phyloP scores from a whole-genome alignment of 2,329 filamentous ascomycete genomes.

The Colletotrichum falcatum region DNA sequence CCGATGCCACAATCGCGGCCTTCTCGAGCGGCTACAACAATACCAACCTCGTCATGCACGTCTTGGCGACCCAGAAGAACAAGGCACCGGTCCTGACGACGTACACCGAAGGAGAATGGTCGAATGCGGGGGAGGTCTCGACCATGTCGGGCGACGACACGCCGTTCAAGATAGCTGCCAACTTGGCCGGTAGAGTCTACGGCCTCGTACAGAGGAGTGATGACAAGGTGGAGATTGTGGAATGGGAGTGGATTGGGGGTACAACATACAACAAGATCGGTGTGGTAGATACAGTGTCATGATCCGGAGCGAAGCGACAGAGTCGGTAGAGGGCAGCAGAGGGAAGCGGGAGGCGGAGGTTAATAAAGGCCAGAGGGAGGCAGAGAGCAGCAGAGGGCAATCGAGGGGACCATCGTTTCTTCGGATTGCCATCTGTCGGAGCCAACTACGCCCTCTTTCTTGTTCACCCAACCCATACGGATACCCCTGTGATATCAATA shows the following conservation, averaged over 20 bases:
- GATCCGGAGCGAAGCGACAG: too few relatives aligned
- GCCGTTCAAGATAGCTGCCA: slow-evolving; percentile 33
- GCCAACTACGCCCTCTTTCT: too few relatives aligned
- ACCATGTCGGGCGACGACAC: slow-evolving; percentile 29
- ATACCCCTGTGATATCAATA: too few relatives aligned
- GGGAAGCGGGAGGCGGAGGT: too few relatives aligned
- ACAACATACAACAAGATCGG: slow-evolving; percentile 39
- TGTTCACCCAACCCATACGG: too few relatives aligned
- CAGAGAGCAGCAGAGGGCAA: too few relatives aligned
- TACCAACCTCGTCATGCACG: slow-evolving; percentile 33
- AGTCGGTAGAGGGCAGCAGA: too few relatives aligned
- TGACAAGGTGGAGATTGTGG: slow-evolving; percentile 29
- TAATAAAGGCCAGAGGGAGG: too few relatives aligned
- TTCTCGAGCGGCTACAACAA: slow-evolving; percentile 36
- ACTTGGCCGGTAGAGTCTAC: slow-evolving; percentile 35
- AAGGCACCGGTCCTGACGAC: slow-evolving; percentile 16
- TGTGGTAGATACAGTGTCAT: slow-evolving; percentile 27
- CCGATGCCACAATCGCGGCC: slow-evolving; percentile 22
- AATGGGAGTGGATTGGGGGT: slow-evolving; percentile 41
- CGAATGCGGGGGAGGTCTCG: slow-evolving; percentile 9
- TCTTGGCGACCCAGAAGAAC: slow-evolving; percentile 17
- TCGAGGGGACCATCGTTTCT: too few relatives aligned
- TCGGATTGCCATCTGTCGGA: too few relatives aligned
- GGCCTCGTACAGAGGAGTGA: slow-evolving; percentile 27
- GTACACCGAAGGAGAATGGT: slow-evolving; percentile 31